Base-by-base conservation (phyloP, 805 yeast genomes). In the Brettanomyces sp. region DNA sequence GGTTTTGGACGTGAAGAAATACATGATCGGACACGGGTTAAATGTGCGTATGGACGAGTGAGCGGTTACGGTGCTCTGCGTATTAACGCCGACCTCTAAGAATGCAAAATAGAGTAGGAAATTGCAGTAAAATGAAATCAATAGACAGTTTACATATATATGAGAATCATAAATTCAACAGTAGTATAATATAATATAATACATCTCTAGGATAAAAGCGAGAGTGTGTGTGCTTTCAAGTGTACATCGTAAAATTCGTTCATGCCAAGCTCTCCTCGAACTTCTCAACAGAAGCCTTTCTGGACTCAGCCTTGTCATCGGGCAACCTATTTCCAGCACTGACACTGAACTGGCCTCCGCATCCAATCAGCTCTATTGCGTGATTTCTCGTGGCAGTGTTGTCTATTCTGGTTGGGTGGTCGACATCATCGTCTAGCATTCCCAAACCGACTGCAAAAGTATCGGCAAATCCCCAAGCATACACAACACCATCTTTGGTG, bases 381-480 rank as follows among this genome's bases (percentile, higher is more conserved):
- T 85, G 82, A 46, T 77, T 77, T 56, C 80, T 84, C 1, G 97
- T 89, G 2, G 99, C 99, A 4, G 98, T 93, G 63, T 95, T 93
- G 54, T 81, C 79, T 56, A 93, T 87, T 63, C 91, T 77, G 0
- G 96, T 85, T 39, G 99, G 99, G 21, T 70, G 69, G 45, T 80
- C 95, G 45, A 88, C 84, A 62, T 93, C 98, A 41, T 77, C 86
- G 41, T 87, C 96, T 35, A 85, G 81, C 43, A 62, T 61, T 6
- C 99, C 99, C 49, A 89, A 80, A 11, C 99, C 99, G 32, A 91
- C 82, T 18, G 95, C 99, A 65, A 88, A 93, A 1, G 96, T 90
- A 54, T 91, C 98, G 40, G 95, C 97, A 61, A 90, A 93, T 1
- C 99, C 99, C 99, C 99, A 42, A 1, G 97, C 78, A 68, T 80